Evolutionary conservation across 129 eudicot species (phyloP).

Genomic region (Helichrysum umbraculigerum): DNA sequence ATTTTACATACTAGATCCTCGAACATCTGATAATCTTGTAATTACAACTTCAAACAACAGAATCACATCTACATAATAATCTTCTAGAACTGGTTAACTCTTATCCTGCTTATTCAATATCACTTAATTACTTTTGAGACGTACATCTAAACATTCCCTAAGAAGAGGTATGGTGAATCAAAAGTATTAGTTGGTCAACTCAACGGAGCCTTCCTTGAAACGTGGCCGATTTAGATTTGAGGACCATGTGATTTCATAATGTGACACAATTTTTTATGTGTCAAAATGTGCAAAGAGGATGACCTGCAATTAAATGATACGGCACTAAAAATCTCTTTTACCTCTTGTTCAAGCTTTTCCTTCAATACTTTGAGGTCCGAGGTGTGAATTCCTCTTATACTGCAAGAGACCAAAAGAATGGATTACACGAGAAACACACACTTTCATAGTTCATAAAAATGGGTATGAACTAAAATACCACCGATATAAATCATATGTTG

Average conservation of each 20-base stretch:
- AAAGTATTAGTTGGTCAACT: neutral
- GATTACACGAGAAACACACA: slow-evolving; percentile 13
- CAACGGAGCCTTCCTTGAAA: neutral
- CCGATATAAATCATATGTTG: slow-evolving; percentile 9
- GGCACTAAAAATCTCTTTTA: slow-evolving; percentile 21
- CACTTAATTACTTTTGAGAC: neutral
- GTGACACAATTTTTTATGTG: neutral
- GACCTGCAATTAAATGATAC: neutral
- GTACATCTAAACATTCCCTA: slow-evolving; percentile 13
- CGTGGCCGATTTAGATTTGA: neutral
- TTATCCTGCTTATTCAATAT: neutral
- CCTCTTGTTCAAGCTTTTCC: slow-evolving; percentile 92
- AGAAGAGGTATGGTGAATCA: neutral
- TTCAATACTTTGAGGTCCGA: slow-evolving; percentile 70
- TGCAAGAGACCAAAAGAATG: slow-evolving; percentile 35
- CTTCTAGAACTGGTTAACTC: neutral
- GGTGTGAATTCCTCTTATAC: slow-evolving; percentile 71
- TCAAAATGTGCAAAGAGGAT: slow-evolving; percentile 5
- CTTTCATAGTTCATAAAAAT: slow-evolving; percentile 7
- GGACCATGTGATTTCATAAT: neutral
- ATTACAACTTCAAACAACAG: neutral
- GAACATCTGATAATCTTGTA: neutral
- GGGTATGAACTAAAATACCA: neutral
- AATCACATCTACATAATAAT: slow-evolving; percentile 6
- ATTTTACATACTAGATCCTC: neutral